phyloP scores from a whole-genome alignment of 495 filamentous ascomycete species.

The Lasiosphaeriaceae sp. region DNA sequence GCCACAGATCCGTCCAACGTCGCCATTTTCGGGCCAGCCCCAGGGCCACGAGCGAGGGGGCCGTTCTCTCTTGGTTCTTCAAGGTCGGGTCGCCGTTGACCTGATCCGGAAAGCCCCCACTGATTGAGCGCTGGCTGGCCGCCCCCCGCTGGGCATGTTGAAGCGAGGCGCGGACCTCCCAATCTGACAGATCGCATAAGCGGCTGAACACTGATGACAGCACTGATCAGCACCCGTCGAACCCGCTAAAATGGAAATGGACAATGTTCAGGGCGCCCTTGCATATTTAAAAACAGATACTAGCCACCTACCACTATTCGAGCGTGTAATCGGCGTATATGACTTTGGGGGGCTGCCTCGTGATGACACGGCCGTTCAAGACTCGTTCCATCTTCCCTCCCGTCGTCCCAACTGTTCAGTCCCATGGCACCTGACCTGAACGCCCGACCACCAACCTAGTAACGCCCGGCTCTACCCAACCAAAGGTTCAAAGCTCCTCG shows the following conservation, averaged over 20 bases:
- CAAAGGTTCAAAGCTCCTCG: too few species aligned
- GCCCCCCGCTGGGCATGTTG: not conserved
- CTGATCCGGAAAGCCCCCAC: not conserved
- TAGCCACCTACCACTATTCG: not conserved
- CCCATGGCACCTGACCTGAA: too few species aligned
- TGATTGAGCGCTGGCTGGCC: not conserved
- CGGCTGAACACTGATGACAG: slow-evolving; percentile 5
- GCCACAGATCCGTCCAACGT: too few species aligned
- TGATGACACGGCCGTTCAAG: not conserved
- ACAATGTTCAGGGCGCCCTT: not conserved
- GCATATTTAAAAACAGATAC: not conserved
- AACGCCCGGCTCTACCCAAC: too few species aligned
- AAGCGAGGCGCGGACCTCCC: not conserved
- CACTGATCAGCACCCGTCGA: not conserved
- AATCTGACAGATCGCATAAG: slow-evolving; percentile 5
- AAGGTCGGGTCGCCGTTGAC: not conserved
- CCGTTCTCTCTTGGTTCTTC: not conserved
- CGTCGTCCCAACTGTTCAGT: not conserved
- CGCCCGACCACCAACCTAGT: too few species aligned
- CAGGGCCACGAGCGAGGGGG: too few species aligned
- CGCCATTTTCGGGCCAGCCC: too few species aligned
- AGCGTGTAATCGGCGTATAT: not conserved
- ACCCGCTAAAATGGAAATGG: not conserved
- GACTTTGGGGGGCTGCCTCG: not conserved
- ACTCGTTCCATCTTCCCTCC: not conserved